These are phyloP conservation scores for Plantago major DNA, from an alignment of 257 asterid species.

Conservation along the genomic window DNA sequence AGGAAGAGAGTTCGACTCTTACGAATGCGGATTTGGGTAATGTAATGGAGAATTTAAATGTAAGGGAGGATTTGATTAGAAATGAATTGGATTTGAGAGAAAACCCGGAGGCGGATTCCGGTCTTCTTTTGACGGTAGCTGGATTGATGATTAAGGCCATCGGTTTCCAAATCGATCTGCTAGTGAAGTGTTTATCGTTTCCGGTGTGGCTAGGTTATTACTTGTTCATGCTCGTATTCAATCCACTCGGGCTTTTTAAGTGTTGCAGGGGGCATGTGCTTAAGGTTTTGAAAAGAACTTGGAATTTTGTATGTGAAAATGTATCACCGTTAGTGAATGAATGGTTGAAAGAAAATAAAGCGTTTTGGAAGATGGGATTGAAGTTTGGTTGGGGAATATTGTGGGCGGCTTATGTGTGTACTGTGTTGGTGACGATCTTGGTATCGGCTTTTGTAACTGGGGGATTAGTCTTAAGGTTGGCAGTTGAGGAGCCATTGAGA, in stretches of 20 bases:
- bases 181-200: conserved; percentile 32
- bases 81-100: conserved; percentile 36
- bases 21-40: no score
- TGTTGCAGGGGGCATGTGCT: conserved; percentile 29
- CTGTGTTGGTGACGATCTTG: conserved; percentile 60
- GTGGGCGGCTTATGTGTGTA: conserved; percentile 78
- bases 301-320: conserved; percentile 30
- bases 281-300: conserved; percentile 26
- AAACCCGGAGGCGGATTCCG: conserved; percentile 30
- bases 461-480: conserved; percentile 45
- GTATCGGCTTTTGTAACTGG: conserved; percentile 62
- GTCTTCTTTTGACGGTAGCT: conserved; percentile 35
- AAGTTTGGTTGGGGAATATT: conserved; percentile 85
- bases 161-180: conserved; percentile 45
- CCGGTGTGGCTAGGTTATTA: conserved; percentile 50
- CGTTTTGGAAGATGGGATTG: conserved; percentile 60
- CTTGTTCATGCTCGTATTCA: conserved; percentile 50
- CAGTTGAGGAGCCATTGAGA: conserved; percentile 74
- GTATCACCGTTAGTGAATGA: conserved; percentile 30
- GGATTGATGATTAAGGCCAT: conserved; percentile 50
- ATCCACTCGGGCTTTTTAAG: conserved; percentile 57
- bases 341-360: conserved; percentile 58
- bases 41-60: not conserved
- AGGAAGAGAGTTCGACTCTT: no score
- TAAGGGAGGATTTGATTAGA: conserved; percentile 19